Conservation (phyloP, 495 filamentous ascomycete genomes). For the Pseudevernia furfuracea region DNA sequence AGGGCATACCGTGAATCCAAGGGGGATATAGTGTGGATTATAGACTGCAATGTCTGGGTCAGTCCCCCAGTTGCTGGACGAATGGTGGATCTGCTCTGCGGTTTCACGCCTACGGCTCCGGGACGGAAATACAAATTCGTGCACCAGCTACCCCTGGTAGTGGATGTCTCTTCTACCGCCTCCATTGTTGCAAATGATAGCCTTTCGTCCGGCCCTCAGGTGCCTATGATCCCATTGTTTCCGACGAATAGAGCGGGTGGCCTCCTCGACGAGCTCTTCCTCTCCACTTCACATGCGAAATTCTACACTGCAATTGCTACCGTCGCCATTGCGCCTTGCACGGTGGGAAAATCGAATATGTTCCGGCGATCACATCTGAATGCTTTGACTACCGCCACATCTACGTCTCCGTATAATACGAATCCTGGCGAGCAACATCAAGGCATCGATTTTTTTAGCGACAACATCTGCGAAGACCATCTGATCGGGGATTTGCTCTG, state of each 20-base stretch:
- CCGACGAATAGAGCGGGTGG: conserved; percentile 53
- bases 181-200: conserved; percentile 17
- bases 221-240: conserved; percentile 26
- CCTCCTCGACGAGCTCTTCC: conserved; percentile 85
- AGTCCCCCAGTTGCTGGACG: conserved; percentile 66
- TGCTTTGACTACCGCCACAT: conserved; percentile 55
- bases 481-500: conserved; percentile 89
- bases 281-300: conserved; percentile 90
- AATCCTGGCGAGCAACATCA: conserved; percentile 34
- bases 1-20: conserved; percentile 89
- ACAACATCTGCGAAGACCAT: conserved; percentile 97
- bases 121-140: conserved; percentile 80
- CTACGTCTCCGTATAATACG: conserved; percentile 30
- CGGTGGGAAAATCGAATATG: conserved; percentile 97
- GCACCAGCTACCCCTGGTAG: conserved; percentile 82
- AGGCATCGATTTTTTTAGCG: conserved; percentile 82
- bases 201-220: conserved; percentile 20
- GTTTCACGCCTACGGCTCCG: conserved; percentile 40
- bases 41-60: conserved; percentile 97
- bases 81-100: conserved; percentile 81
- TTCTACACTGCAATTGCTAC: conserved; percentile 98
- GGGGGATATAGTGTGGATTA: conserved; percentile 86
- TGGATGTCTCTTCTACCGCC: conserved; percentile 53
- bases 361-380: conserved; percentile 89
- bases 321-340: conserved; percentile 81